Percentiles rank a stretch among this genome's conserved stretches.
Conservation (phyloP, 179 eudicot genomes). For the Vitellaria paradoxa region DNA sequence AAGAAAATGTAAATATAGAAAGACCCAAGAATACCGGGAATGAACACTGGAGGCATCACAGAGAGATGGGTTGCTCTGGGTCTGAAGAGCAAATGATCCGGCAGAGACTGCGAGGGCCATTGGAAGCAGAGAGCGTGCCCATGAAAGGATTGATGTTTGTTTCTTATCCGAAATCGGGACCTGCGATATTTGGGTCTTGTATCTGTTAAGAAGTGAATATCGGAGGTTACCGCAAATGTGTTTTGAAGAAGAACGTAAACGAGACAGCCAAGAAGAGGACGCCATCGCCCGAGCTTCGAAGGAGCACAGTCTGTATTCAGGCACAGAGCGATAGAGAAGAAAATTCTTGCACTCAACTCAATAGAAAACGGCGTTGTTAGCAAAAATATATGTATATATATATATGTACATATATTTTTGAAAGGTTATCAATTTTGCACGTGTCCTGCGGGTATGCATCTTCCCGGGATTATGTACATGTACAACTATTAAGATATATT, state of each 20-base stretch:
- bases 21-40: constrained; percentile 15
- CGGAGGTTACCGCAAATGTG: constrained; percentile 21
- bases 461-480: too few relatives aligned
- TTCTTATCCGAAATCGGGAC: constrained; percentile 10
- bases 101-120: constrained; percentile 35
- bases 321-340: background rate
- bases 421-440: too few relatives aligned
- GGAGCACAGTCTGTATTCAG: background rate
- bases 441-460: too few relatives aligned
- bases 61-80: constrained; percentile 22
- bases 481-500: too few relatives aligned
- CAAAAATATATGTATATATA: too few relatives aligned
- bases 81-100: constrained; percentile 26
- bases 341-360: too few relatives aligned
- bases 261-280: constrained; percentile 27
- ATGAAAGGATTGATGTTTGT: constrained; percentile 19
- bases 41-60: constrained; percentile 33
- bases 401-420: too few relatives aligned
- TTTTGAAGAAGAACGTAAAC: constrained; percentile 35
- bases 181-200: constrained; percentile 6
- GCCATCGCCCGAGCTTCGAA: constrained; percentile 22
- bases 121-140: constrained; percentile 35
- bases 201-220: constrained; percentile 6
- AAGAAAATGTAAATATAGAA: background rate
- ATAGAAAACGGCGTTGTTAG: too few relatives aligned